These are phyloP conservation scores for Barnettozyma botsteinii DNA, from an alignment of 805 yeast genomes.

Conservation along the genomic window DNA sequence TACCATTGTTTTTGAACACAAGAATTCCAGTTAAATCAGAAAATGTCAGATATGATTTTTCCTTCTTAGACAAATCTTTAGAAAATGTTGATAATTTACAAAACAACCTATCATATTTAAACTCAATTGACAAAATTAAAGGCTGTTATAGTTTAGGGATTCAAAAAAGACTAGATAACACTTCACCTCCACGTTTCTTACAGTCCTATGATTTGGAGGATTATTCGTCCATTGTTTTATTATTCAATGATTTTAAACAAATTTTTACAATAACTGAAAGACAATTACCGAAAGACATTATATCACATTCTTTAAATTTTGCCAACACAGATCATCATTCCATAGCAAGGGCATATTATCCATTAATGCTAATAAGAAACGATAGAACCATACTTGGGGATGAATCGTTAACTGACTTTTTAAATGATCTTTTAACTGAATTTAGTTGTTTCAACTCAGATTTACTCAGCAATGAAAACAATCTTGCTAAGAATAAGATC, in stretches of 20 bases:
- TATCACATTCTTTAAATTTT: constrained; percentile 30
- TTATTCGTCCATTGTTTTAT: constrained; percentile 21
- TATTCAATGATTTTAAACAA: constrained; percentile 35
- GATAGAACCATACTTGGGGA: constrained; percentile 54
- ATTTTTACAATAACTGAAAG: constrained; percentile 31
- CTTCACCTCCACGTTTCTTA: constrained; percentile 38
- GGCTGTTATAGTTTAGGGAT: constrained; percentile 42
- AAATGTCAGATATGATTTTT: constrained; percentile 10
- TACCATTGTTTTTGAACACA: constrained; percentile 16
- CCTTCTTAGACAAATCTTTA: constrained; percentile 13
- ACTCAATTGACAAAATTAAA: constrained; percentile 21
- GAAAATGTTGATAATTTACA: constrained; percentile 8
- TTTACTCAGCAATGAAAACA: constrained; percentile 25
- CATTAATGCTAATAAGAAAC: constrained; percentile 56
- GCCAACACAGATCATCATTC: constrained; percentile 32
- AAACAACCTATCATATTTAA: constrained; percentile 18
- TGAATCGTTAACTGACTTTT: constrained; percentile 32
- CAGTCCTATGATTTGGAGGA: constrained; percentile 28
- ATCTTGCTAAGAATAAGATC: constrained; percentile 19
- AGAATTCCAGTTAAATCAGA: constrained; percentile 11
- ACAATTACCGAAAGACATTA: constrained; percentile 26
- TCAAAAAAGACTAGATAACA: constrained; percentile 43
- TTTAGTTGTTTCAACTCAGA: constrained; percentile 35
- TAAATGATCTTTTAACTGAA: constrained; percentile 39
- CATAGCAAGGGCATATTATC: constrained; percentile 58